Conservation (phyloP, 2,329 filamentous ascomycete species). For the Colletotrichum theobromicola region DNA sequence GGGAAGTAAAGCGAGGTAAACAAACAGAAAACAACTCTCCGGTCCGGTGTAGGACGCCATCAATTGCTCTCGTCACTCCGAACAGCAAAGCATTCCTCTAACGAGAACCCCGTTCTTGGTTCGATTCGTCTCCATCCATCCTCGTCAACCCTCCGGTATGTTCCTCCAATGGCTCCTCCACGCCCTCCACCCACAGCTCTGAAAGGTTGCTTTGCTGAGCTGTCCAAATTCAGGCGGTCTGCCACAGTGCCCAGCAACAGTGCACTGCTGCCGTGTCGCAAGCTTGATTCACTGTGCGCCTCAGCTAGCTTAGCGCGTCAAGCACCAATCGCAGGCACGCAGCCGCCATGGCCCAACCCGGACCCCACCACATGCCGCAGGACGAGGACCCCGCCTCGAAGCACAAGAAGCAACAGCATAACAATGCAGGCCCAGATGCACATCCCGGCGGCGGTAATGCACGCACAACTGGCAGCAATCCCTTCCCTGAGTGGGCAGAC, state of each 20-base stretch:
- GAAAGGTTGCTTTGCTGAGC: background rate
- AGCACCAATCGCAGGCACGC: background rate
- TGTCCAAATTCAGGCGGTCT: background rate
- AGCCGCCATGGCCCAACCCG: slow-evolving; percentile 28
- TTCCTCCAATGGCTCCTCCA: background rate
- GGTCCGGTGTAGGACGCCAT: background rate
- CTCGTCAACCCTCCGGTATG: background rate
- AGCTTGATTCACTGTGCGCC: slow-evolving; percentile 6
- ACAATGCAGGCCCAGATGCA: slow-evolving; percentile 6
- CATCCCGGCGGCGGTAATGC: background rate
- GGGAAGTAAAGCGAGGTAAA: background rate
- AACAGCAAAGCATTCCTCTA: background rate
- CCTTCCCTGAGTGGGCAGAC: slow-evolving; percentile 11
- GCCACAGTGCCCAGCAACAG: background rate
- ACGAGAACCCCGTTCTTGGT: background rate
- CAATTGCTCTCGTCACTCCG: background rate
- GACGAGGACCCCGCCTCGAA: slow-evolving; percentile 37
- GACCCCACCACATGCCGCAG: slow-evolving; percentile 33
- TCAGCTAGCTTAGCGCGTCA: background rate
- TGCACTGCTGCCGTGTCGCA: background rate
- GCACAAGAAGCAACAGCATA: slow-evolving; percentile 24
- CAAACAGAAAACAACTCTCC: background rate
- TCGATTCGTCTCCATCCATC: background rate
- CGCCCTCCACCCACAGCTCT: background rate
- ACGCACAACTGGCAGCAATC: background rate